Base-by-base conservation (phyloP, 1,284 basidiomycete species). In the Vanrija pseudolonga region DNA sequence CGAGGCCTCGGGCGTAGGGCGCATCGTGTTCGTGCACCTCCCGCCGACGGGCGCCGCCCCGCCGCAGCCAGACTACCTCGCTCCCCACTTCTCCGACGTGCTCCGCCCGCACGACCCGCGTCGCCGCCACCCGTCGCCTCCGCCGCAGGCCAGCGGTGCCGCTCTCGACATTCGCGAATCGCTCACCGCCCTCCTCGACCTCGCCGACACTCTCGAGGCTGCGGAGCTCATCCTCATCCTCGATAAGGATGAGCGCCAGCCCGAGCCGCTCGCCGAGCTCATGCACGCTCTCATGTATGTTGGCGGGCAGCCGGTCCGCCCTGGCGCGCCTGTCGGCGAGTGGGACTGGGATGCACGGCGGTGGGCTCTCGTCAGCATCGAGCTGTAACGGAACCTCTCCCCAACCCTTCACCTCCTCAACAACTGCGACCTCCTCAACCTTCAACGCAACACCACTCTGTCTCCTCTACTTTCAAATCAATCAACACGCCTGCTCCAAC, bases 321-420 rank as follows among this genome's bases (percentile, higher is more conserved):
- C 67, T 20, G 67, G 70, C 18, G 63, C 52, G 3, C 55, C 69
- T 18, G 65, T 70, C 24, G 70, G 68, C 19, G 72, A 70, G 8
- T 75, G 69, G 63, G 68, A 72, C 24, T 77, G 73, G 71, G 71
- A 77, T 56, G 50, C 60, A 14, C 62, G 50, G 26, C 63, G 65
- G 26, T 77, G 73, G 73, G 73, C 74, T 12, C 56, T 77, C 55
- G 72, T 77, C 12, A 72, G 69, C n/a, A 68, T 77, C 59, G 75
- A 77, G 56, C 51, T 75, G 56, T 75, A 62, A 26, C 3, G 61
- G 17, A n/a, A n/a, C 19, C 18, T 24, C 43, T 6, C 26, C 6
- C 43, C 17, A 15, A 18, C 20, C 32, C n/a, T 18, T 26, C 43
- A 45, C 26, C 26, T 4, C 26, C 44, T 32, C 26, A 18, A 45